Base-by-base conservation (phyloP, 208 protist species). In the Leishmania tropica region DNA sequence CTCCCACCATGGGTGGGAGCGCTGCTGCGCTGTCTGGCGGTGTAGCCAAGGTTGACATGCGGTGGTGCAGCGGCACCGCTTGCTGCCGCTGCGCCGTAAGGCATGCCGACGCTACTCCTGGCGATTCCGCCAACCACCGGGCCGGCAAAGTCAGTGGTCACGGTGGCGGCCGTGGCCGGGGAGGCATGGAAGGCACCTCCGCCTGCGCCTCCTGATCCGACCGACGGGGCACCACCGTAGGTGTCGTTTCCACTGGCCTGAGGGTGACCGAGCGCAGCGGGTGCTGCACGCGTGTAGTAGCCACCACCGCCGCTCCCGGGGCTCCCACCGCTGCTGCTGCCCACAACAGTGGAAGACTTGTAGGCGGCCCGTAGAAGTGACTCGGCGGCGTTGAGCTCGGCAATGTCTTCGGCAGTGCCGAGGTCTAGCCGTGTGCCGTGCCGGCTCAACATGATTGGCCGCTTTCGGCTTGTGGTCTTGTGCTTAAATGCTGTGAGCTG, bases 371-470 rank as follows among this genome's bases (percentile, higher is more conserved):
- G 85, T 17, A 84, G 70, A 17, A 83, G 67, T 13, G 85, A 80
- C 77, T 96, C 90, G 21, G 80, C 88, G 0, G 85, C 80, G 67
- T 96, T 89, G 24, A 96, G 83, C 88, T 96, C 91, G 5, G 85
- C 88, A n/a, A 96, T 84, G 58, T 96, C 93, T 31, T 96, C 91
- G 6, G 90, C 85, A 21, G 93, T 95, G 72, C 93, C 93, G 76
- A 96, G 89, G 48, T 95, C 90, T 19, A 96, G 83, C 6, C 93
- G 89, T 19, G 93, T 96, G 58, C 92, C 92, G 75, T 92, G 88
- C 37, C 93, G 83, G 79, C 89, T 93, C 28, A 96, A 65, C 91
- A 96, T 94, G 21, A 48, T 77, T 10, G 15, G 19, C n/a, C 2
- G 17, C 37, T 35, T 47, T 4, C 2, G 3, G 7, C 40, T 74